A percentile compares a stretch with the other conserved stretches of the same genome.
Conservation (phyloP, 2,329 filamentous ascomycete species). For the Decorospora gaudefroyi region DNA sequence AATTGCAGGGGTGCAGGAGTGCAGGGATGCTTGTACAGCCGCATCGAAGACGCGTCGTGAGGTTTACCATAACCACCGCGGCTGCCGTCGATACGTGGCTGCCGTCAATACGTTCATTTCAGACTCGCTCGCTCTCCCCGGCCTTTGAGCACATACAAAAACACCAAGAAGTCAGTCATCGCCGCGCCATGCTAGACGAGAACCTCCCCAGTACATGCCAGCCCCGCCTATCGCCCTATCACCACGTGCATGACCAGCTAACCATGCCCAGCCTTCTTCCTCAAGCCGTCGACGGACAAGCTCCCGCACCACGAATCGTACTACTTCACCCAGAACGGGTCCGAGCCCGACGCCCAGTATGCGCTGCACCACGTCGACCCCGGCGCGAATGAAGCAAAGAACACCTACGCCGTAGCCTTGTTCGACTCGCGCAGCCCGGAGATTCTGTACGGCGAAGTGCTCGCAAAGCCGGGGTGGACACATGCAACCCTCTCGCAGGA, state of each 20-base stretch:
- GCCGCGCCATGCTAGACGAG: slow-evolving; percentile 77
- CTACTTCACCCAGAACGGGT: slow-evolving; percentile 71
- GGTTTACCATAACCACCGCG: slow-evolving; percentile 8
- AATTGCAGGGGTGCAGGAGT: slow-evolving; percentile 11
- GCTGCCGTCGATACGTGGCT: too few relatives aligned
- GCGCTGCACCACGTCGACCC: slow-evolving; percentile 78
- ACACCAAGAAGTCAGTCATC: neutral
- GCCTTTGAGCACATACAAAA: neutral
- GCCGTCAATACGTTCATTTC: neutral
- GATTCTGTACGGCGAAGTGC: slow-evolving; percentile 83
- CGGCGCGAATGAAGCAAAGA: slow-evolving; percentile 68
- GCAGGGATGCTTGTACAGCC: slow-evolving; percentile 18
- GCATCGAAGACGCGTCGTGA: slow-evolving; percentile 17
- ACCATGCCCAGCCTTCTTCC: slow-evolving; percentile 59
- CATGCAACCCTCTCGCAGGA: slow-evolving; percentile 81
- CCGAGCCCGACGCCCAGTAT: slow-evolving; percentile 79
- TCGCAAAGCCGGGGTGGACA: slow-evolving; percentile 82
- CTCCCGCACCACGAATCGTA: slow-evolving; percentile 59
- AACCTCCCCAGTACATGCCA: slow-evolving; percentile 71
- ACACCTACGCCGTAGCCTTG: slow-evolving; percentile 84
- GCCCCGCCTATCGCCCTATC: slow-evolving; percentile 1
- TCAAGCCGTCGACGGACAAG: slow-evolving; percentile 58
- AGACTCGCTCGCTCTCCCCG: slow-evolving; percentile 1
- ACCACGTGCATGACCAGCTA: slow-evolving; percentile 45
- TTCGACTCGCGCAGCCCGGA: slow-evolving; percentile 80